Base-by-base conservation (phyloP, 257 asterid genomes). In the Lavandula angustifolia region DNA sequence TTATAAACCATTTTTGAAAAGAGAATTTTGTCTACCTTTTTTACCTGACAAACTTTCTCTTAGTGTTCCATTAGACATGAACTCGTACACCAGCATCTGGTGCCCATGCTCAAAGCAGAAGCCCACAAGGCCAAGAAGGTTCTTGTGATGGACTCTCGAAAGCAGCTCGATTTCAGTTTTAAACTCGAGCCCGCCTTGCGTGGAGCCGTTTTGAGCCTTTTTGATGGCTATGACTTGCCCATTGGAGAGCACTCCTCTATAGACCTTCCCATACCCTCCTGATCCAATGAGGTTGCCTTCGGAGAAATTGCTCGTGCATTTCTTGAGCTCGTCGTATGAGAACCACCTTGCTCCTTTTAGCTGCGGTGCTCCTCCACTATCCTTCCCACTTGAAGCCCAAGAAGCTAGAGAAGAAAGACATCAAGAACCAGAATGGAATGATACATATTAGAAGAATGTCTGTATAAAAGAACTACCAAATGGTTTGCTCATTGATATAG, bases 191-290 rank as follows among this genome's bases (percentile, higher is more conserved):
- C 96, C 98, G 6, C 95, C 98, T 81, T 92, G 98, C 64, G 56
- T 82, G 4, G 96, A 92, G 53, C 95, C 96, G 54, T 72, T 86
- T 67, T 89, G 96, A 58, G 96, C 88, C 75, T 85, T 76, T 78
- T 92, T 89, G 61, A 92, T 82, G 53, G 98, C 98, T 48, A 92
- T 82, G 22, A 83, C 74, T 53, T 85, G 91, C 60, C 96, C 96
- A 60, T 57, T 79, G 5, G 85, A 60, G 40, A 89, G 84, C 42
- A 82, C 68, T 71, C 98, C 98, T 81, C 74, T 78, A 55, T 92
- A 92, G 7, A 89, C 98, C 92, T 87, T 94, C 61, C 97, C 99
- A 65, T 94, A 94, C 66, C 99, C 99, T 63, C 99, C 99, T 1
- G 95, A 87, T n/a, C 97, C 97, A 60, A 90, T 78, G 73, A 75